These are phyloP conservation scores for Cinnamomum micranthum DNA, from an alignment of 164 flowering plant species.

Conservation along the genomic window DNA sequence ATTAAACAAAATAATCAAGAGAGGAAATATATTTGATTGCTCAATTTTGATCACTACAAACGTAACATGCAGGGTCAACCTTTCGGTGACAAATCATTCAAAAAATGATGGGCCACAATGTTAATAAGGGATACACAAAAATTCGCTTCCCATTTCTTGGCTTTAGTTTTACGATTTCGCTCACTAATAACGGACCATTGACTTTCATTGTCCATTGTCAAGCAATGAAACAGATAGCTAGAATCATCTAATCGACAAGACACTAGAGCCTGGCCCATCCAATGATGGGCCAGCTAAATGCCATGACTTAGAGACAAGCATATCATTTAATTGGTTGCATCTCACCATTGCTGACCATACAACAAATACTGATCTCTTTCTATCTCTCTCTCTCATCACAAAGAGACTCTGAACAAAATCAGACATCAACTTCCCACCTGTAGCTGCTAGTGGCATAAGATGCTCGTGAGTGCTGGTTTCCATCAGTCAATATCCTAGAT, in stretches of 20 bases:
- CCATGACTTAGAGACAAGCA: neutral
- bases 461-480: constrained; percentile 42
- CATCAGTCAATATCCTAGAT: constrained; percentile 59
- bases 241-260: neutral
- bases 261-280: neutral
- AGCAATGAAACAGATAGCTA: neutral
- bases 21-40: neutral
- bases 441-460: constrained; percentile 54
- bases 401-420: neutral
- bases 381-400: neutral
- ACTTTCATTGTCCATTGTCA: neutral
- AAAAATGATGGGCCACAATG: neutral
- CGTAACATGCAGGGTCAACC: too few species aligned
- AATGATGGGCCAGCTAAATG: neutral
- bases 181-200: neutral
- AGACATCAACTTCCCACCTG: constrained; percentile 31
- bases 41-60: neutral
- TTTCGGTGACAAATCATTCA: too few species aligned
- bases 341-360: too few species aligned
- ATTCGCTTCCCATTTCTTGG: neutral
- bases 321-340: neutral
- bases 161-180: neutral
- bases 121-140: neutral
- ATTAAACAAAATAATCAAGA: too few species aligned
- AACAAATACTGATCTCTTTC: too few species aligned